Conservation (phyloP, 371 early-diverging fungal species). For the Mucor mucedo region DNA sequence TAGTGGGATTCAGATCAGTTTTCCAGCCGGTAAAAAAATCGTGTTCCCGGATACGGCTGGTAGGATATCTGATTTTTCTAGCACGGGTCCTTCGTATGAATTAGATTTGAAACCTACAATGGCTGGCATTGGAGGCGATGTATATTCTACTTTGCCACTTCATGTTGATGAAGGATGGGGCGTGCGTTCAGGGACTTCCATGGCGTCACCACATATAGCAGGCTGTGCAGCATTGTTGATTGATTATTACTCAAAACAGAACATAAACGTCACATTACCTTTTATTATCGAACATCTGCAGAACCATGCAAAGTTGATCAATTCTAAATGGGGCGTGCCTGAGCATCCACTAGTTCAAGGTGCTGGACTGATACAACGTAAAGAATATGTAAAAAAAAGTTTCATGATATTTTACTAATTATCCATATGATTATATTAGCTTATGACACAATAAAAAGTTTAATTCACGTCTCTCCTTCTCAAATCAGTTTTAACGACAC, state of each 20-base stretch:
- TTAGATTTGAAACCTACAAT: conserved; percentile 59
- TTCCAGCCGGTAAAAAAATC: conserved; percentile 24
- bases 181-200: conserved; percentile 68
- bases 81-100: conserved; percentile 54
- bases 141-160: conserved; percentile 69
- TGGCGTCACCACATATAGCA: conserved; percentile 78
- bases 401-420: not conserved
- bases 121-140: conserved; percentile 71
- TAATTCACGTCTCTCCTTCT: conserved; percentile 64
- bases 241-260: conserved; percentile 38
- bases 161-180: conserved; percentile 52
- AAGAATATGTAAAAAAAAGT: conserved; percentile 3
- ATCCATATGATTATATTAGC: conserved; percentile 24
- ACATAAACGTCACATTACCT: conserved; percentile 9
- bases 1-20: conserved; percentile 1
- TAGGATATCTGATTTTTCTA: conserved; percentile 53
- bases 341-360: conserved; percentile 66
- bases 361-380: conserved; percentile 76
- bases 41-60: conserved; percentile 36
- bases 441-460: conserved; percentile 57
- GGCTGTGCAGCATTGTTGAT: conserved; percentile 70
- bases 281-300: conserved; percentile 49
- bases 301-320: conserved; percentile 53
- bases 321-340: conserved; percentile 32
- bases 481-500: conserved; percentile 76